phyloP scores from a whole-genome alignment of 495 filamentous ascomycete species.

The Massariosphaeria phaeospora region DNA sequence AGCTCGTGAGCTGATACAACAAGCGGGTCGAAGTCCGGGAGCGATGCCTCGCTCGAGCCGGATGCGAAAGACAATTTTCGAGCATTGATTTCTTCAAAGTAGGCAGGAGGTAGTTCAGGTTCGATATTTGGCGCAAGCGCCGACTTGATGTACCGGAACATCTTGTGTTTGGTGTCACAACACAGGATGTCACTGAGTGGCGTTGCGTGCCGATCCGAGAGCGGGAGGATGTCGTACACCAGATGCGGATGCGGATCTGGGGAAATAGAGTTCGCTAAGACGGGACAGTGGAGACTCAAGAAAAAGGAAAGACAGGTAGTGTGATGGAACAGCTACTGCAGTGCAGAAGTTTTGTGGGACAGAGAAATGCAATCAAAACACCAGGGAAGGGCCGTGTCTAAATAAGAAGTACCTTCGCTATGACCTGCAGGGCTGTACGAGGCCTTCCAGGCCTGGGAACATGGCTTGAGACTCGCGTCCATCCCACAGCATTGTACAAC shows the following conservation, averaged over 20 bases:
- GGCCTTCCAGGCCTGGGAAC: conserved; percentile 5
- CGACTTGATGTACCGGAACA: conserved; percentile 22
- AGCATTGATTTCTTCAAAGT: conserved; percentile 9
- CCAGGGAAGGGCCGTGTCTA: conserved; percentile 17
- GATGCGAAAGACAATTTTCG: conserved; percentile 23
- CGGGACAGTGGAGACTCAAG: background rate
- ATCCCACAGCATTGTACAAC: no score
- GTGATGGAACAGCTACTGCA: background rate
- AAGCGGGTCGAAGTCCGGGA: conserved; percentile 38
- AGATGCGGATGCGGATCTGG: background rate
- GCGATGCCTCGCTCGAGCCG: conserved; percentile 8
- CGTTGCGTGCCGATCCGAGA: background rate
- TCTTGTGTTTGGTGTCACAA: background rate
- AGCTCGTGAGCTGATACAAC: conserved; percentile 45
- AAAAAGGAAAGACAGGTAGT: background rate
- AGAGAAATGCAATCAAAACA: background rate
- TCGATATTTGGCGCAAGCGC: conserved; percentile 24
- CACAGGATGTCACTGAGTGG: background rate
- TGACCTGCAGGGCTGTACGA: conserved; percentile 13
- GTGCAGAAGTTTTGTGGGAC: background rate
- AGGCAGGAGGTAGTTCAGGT: conserved; percentile 21
- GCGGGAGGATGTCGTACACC: conserved; percentile 1
- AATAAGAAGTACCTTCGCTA: conserved; percentile 16
- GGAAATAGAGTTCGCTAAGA: conserved; percentile 1
- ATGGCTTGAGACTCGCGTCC: no score